Evolutionary conservation across 2,329 filamentous ascomycete species (phyloP), one percentile per base, ranked within the genome.

Genomic region (Parascedosporium putredinis): DNA sequence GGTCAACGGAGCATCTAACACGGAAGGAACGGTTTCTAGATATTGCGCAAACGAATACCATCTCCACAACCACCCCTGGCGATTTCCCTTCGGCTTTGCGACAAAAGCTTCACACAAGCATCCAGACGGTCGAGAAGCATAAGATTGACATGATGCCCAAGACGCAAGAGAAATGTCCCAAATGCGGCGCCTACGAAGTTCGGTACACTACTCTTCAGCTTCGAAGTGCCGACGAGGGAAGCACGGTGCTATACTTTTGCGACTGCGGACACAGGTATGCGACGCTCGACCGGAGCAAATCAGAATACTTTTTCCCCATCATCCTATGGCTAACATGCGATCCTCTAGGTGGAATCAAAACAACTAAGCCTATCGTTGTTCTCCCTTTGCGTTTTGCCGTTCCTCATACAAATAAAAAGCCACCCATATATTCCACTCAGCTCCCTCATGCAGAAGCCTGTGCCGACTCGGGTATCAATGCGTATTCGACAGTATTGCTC

Each of bases 191-290:
- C 49, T 82, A 81, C 49, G 84, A 95, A 62, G 88, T 97, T 66
- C 85, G 82, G 58, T 97, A 84, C 64, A 86, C 88, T 46, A 85
- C 85, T 2, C 80, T 88, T 53, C 93, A 98, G 65, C 71, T 95
- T 59, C 84, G 91, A 58, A 83, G 89, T 72, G 93, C 91, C 50
- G 93, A 98, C 65, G 91, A 97, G 79, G 93, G 93, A 53, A 88
- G 84, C 56, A 96, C 91, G 1, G 80, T 95, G 50, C 94, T 96
- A 61, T 95, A 88, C 68, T 84, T 76, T 53, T 96, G 90, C 68
- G 81, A 89, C 51, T 96, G 90, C 63, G 87, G 88, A 52, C 73
- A 88, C 67, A 90, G 86, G 84, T 90, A 78, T 58, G 81, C n/a
- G n/a, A n/a, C n/a, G n/a, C n/a, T n/a, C n/a, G n/a, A n/a, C n/a